These are phyloP conservation scores for Aspergillus sp. DNA, from an alignment of 2,329 filamentous ascomycete species.

Conservation along the genomic window DNA sequence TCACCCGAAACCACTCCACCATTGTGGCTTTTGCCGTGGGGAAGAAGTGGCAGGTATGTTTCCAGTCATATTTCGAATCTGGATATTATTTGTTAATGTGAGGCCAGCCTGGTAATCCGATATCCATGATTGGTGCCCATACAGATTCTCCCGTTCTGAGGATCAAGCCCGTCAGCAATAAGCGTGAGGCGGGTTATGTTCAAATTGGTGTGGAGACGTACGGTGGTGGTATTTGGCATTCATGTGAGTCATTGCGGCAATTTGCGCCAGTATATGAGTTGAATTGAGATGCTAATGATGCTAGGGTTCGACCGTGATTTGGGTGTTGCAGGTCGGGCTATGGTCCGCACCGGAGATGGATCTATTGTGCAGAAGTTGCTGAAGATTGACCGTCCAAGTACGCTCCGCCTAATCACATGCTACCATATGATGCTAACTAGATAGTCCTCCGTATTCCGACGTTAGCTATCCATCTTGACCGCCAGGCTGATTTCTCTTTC, in stretches of 20 bases:
- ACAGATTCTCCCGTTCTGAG: conserved; percentile 90
- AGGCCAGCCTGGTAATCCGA: conserved; percentile 68
- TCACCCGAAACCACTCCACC: conserved; percentile 87
- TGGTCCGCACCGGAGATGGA: conserved; percentile 68
- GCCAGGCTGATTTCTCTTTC: conserved; percentile 77
- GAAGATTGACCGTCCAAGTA: conserved; percentile 77
- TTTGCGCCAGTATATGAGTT: background rate
- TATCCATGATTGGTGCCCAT: conserved; percentile 89
- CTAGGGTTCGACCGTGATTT: conserved; percentile 87
- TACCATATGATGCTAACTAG: background rate
- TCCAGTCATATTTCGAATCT: background rate
- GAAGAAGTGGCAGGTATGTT: conserved; percentile 65
- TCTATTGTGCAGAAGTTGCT: conserved; percentile 76
- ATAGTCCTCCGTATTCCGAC: conserved; percentile 79
- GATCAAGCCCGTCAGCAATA: conserved; percentile 91
- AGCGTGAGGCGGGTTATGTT: conserved; percentile 75
- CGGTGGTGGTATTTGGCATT: conserved; percentile 94
- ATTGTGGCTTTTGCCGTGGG: conserved; percentile 91
- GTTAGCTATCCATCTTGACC: conserved; percentile 87
- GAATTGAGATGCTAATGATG: conserved; percentile 7
- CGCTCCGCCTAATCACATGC: conserved; percentile 4
- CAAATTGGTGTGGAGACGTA: conserved; percentile 97
- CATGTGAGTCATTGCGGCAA: conserved; percentile 46
- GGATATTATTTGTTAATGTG: background rate
- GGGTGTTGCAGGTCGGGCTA: conserved; percentile 77